A percentile compares a stretch with the other conserved stretches of the same genome.
Conservation (phyloP, 768 basidiomycete species). For the Chalciporus chontae region DNA sequence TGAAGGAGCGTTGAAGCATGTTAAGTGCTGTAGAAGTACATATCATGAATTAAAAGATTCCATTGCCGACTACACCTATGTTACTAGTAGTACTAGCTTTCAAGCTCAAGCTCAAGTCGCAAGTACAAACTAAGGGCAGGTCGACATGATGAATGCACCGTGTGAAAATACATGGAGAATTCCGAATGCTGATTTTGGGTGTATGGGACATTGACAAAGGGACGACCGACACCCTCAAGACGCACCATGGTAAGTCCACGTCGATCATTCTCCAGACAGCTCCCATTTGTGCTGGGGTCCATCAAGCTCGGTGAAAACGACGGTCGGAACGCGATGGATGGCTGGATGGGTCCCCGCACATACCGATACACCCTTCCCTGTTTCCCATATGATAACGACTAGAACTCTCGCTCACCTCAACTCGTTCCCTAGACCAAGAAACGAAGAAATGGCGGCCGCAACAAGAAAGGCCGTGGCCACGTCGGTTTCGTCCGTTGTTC, state of each 20-base stretch:
- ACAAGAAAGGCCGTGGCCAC: conserved; percentile 99
- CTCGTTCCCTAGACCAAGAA: conserved; percentile 77
- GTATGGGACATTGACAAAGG: conserved; percentile 9
- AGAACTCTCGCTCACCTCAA: not conserved
- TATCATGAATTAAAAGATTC: too few relatives aligned
- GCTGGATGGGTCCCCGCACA: conserved; percentile 12
- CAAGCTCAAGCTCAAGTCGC: too few relatives aligned
- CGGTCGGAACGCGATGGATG: conserved; percentile 5
- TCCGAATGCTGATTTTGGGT: conserved; percentile 15
- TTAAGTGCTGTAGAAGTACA: not conserved
- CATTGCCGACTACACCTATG: too few relatives aligned
- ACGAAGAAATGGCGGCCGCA: conserved; percentile 98
- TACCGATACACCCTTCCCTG: not conserved
- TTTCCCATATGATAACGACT: not conserved
- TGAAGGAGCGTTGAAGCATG: conserved; percentile 4
- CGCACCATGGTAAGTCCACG: conserved; percentile 28
- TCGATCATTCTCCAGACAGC: not conserved
- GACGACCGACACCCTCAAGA: conserved; percentile 22
- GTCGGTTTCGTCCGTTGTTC: conserved; percentile 94
- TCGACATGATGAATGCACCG: conserved; percentile 1
- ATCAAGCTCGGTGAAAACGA: not conserved
- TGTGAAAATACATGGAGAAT: conserved; percentile 20
- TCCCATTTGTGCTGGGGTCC: not conserved
- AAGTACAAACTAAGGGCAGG: conserved; percentile 29
- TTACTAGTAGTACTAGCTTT: too few relatives aligned